Conservation (phyloP, 352 stramenopile genomes). For the Phytophthora agathidicida region DNA sequence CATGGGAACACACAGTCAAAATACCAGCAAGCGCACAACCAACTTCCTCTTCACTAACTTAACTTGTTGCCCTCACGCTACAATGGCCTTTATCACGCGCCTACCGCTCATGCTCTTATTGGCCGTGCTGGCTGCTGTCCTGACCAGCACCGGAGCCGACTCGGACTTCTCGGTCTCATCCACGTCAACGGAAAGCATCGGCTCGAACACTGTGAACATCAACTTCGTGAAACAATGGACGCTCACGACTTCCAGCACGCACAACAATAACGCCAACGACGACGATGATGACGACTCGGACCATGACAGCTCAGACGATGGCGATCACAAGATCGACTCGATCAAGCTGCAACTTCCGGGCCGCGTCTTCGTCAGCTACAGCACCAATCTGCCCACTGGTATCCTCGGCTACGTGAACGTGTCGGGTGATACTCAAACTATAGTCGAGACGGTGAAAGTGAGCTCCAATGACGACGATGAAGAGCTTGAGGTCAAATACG, state of each 20-base stretch:
- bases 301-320: slow-evolving; percentile 25
- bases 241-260: slow-evolving; percentile 16
- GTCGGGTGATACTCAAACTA: slow-evolving; percentile 17
- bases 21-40: slow-evolving; percentile 11
- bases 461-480: slow-evolving; percentile 25
- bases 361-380: slow-evolving; percentile 36
- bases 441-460: slow-evolving; percentile 29
- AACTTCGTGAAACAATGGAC: slow-evolving; percentile 39
- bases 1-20: slow-evolving; percentile 20
- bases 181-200: slow-evolving; percentile 13
- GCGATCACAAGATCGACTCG: slow-evolving; percentile 27
- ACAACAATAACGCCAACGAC: slow-evolving; percentile 11
- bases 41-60: neutral
- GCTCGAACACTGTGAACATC: slow-evolving; percentile 23
- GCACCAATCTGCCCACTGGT: slow-evolving; percentile 12
- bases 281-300: slow-evolving; percentile 20
- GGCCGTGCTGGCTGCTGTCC: neutral
- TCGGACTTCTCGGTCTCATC: slow-evolving; percentile 33
- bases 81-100: slow-evolving; percentile 10
- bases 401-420: slow-evolving; percentile 41
- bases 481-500: slow-evolving; percentile 28
- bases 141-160: neutral
- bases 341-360: slow-evolving; percentile 32
- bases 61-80: neutral
- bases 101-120: slow-evolving; percentile 7